Percentiles rank a stretch among this genome's conserved stretches.
Conservation (phyloP, 2,329 filamentous ascomycete genomes). For the Periconia sp. region DNA sequence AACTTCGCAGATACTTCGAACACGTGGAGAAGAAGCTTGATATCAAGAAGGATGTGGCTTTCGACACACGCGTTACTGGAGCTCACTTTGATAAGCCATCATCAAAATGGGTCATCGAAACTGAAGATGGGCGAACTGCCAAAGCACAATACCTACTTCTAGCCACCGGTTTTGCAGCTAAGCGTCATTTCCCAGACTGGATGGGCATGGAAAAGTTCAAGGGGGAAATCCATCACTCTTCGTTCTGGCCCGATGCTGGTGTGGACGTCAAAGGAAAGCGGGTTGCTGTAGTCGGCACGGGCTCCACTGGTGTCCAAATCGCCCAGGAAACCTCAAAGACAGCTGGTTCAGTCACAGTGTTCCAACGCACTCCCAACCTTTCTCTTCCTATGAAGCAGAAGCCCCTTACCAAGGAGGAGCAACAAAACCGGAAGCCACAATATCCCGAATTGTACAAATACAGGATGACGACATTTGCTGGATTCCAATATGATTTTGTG, state of each 20-base stretch:
- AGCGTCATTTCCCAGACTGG: slow-evolving; percentile 63
- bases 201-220: slow-evolving; percentile 62
- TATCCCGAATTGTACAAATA: slow-evolving; percentile 54
- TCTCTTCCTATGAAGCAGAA: slow-evolving; percentile 63
- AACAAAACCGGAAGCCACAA: slow-evolving; percentile 47
- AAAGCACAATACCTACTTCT: slow-evolving; percentile 56
- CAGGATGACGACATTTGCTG: slow-evolving; percentile 58
- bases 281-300: slow-evolving; percentile 65
- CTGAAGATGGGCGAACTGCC: slow-evolving; percentile 54
- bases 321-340: slow-evolving; percentile 61
- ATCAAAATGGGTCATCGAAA: slow-evolving; percentile 55
- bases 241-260: slow-evolving; percentile 61
- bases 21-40: slow-evolving; percentile 58
- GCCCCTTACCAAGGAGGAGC: slow-evolving; percentile 53
- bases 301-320: slow-evolving; percentile 66
- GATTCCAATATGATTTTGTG: slow-evolving; percentile 60
- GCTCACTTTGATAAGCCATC: slow-evolving; percentile 54
- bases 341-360: slow-evolving; percentile 57
- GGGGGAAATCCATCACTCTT: slow-evolving; percentile 61
- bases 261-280: slow-evolving; percentile 61
- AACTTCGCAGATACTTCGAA: slow-evolving; percentile 62
- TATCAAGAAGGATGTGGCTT: slow-evolving; percentile 60
- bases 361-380: slow-evolving; percentile 69
- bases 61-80: slow-evolving; percentile 58
- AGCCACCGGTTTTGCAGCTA: slow-evolving; percentile 61